Evolutionary conservation across 1,284 basidiomycete species (phyloP).

Genomic region (Ustilago sp.): DNA sequence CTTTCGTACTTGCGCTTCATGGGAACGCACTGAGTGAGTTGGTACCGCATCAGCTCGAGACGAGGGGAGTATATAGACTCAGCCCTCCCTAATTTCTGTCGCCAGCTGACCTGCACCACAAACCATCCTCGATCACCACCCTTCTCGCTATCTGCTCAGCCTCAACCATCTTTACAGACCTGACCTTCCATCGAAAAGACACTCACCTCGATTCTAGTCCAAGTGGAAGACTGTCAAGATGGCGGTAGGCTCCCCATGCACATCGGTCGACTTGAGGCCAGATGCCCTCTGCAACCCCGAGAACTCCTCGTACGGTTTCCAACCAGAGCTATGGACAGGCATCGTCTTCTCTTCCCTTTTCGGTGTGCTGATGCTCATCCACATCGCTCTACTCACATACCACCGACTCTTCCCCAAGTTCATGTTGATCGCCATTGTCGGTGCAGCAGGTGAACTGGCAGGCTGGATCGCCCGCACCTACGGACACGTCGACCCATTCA

Average conservation of each 20-base stretch:
- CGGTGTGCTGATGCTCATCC: conserved; percentile 27
- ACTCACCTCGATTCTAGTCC: background rate
- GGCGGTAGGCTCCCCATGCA: conserved; percentile 8
- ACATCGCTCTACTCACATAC: conserved; percentile 28
- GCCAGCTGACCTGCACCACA: background rate
- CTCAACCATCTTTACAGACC: background rate
- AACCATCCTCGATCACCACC: background rate
- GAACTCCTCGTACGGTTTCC: conserved; percentile 43
- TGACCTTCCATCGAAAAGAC: background rate
- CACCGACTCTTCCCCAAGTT: conserved; percentile 36
- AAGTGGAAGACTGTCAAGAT: background rate
- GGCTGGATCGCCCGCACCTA: conserved; percentile 43
- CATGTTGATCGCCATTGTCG: conserved; percentile 38
- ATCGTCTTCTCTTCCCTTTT: conserved; percentile 42
- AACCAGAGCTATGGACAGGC: conserved; percentile 42
- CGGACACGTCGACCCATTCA: conserved; percentile 35
- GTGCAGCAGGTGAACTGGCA: conserved; percentile 35
- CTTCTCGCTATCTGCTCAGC: background rate
- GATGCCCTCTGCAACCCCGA: conserved; percentile 27
- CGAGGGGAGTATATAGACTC: background rate
- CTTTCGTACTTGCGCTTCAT: no score
- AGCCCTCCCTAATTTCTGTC: background rate
- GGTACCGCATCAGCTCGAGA: no score
- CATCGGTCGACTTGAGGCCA: conserved; percentile 19
- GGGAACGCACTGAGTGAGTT: no score